Evolutionary conservation across 257 asterid genomes (phyloP), one percentile per base, ranked within the genome.

Genomic region (Plantago ovata): DNA sequence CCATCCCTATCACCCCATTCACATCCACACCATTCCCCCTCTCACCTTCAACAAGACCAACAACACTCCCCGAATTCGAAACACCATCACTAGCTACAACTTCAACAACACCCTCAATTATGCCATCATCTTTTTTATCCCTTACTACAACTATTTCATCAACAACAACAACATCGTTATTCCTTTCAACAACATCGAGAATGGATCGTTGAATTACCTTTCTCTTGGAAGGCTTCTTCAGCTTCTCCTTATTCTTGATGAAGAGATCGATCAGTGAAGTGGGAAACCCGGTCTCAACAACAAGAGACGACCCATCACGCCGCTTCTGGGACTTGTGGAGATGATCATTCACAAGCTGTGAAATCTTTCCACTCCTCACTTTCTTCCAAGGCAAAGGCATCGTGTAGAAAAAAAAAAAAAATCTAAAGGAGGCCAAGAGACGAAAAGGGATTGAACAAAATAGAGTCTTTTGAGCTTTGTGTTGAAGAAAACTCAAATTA

Each of bases 221-320:
- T 19, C 36, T 28, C 36, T 28, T 28, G 36, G 36, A 28, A 28
- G 56, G 79, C 73, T 76, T 77, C 43, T 61, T 85, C 71, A 83
- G 63, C 44, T 81, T 87, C 14, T 77, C 86, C 10, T 77, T 85
- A 53, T 91, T 80, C 62, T 85, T 91, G 47, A 91, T 81, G 68
- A 85, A 78, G 9, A 87, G 83, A 77, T 90, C 95, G 43, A 90
- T 71, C 22, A 90, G 76, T 22, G 94, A 87, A 7, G 98, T 78
- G 0, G 98, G 94, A 59, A 91, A 91, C 3, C 95, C 92, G 15
- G 96, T 84, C 38, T 81, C 86, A 40, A 91, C 94, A 36, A 83
- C 81, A 15, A 87, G 83, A 13, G 89, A 79, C 12, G 86, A 70
- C 1, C 81, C 89, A 38, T 77, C 89, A 13, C 87, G 81, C 47